Conservation (phyloP, 2,329 filamentous ascomycete species). For the Arthrobotrys sphaeroides region DNA sequence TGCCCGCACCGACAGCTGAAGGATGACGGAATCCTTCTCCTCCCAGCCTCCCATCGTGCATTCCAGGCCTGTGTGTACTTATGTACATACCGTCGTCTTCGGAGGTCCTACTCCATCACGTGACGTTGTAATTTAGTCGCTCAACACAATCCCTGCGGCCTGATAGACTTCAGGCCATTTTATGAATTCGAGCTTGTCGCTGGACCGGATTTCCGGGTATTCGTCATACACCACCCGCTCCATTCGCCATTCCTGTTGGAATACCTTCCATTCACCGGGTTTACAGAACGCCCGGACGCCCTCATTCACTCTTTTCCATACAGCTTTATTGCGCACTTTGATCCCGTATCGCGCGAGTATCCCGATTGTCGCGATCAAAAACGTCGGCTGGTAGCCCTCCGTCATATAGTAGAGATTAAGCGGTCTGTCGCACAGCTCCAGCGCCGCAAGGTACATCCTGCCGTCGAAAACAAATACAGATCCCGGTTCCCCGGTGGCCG, state of each 20-base stretch:
- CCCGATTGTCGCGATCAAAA: background rate
- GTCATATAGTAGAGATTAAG: background rate
- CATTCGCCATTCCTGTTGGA: background rate
- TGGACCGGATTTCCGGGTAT: too few species aligned
- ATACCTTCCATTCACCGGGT: background rate
- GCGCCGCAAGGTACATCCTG: background rate
- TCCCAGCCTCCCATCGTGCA: background rate
- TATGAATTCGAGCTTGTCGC: too few species aligned
- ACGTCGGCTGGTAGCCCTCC: background rate
- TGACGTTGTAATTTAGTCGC: too few species aligned
- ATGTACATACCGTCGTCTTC: too few species aligned
- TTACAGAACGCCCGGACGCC: background rate
- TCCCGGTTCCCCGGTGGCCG: too few species aligned
- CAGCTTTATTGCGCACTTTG: background rate
- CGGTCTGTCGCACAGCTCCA: background rate
- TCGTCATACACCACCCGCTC: too few species aligned
- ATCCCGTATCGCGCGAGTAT: background rate
- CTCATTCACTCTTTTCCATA: background rate
- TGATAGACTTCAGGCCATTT: too few species aligned
- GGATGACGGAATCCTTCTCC: constrained; percentile 16
- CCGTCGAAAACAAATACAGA: too few species aligned
- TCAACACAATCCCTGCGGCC: too few species aligned
- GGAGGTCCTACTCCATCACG: too few species aligned
- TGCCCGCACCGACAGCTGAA: background rate
- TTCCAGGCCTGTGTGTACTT: too few species aligned